Base-by-base conservation (phyloP, 805 yeast genomes). In the Yarrowia deformans region DNA sequence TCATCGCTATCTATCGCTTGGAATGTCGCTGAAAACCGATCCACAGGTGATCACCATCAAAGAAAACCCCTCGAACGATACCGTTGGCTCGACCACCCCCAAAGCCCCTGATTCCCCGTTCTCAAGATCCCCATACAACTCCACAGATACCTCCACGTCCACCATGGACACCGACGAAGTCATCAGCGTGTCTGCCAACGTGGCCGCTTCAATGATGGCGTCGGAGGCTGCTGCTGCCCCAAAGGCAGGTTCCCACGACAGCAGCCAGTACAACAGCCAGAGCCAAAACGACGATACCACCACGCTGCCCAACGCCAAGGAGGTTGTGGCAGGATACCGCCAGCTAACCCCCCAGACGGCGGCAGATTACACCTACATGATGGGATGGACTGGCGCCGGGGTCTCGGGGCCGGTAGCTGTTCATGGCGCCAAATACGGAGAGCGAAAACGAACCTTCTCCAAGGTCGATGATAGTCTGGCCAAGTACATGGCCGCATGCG, bases 281-380 rank as follows among this genome's bases (percentile, higher is more conserved):
- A 60, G 66, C 23, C 66, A 43, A 16, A 42, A 56, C 29, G 66
- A 43, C 8, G 66, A 60, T 45, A 60, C 66, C 42, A 34, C 52
- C 1, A 43, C 66, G 5, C 14, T 60, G 14, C 66, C 66, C 5
- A 42, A 60, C 12, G 50, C 66, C 18, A 43, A 45, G 18, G 66
- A 42, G 32, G 43, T 60, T 1, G 19, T 43, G 1, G 52, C 52
- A 18, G 66, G 52, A 60, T 60, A 60, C 66, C 42, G 66, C 2
- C 66, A 60, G 18, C 52, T 60, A 18, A 60, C 66, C 6, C 66
- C 66, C 8, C 66, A 43, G 9, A 60, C 50, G 5, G 66, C 66
- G 1, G 66, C 52, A 4, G 66, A 60, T 45, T 60, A 60, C 32
- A 60, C 66, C 13, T 60, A 60, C 19, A 43, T 45, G 52, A 60